Percentiles rank a stretch among this genome's conserved stretches.
Evolutionary conservation across 2,329 filamentous ascomycete species (phyloP).

Genomic region (Pestalotiopsis sp.): DNA sequence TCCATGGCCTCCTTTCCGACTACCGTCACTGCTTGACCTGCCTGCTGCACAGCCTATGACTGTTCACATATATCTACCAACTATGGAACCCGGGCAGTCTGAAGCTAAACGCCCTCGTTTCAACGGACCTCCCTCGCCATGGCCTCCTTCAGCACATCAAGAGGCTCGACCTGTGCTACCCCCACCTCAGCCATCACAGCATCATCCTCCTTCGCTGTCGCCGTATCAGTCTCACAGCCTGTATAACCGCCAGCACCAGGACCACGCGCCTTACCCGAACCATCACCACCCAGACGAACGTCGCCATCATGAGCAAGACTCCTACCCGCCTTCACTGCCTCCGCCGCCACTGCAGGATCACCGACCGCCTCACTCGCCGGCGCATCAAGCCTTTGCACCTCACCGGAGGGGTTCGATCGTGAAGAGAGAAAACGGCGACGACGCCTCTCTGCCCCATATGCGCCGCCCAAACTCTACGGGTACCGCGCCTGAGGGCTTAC

Average conservation of each 20-base stretch:
- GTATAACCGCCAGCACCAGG: slow-evolving; percentile 38
- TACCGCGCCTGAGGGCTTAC: slow-evolving; percentile 36
- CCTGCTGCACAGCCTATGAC: slow-evolving; percentile 28
- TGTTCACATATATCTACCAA: slow-evolving; percentile 45
- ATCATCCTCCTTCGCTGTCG: slow-evolving; percentile 38
- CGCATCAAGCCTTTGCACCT: slow-evolving; percentile 43
- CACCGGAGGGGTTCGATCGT: slow-evolving; percentile 56
- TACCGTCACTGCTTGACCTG: slow-evolving; percentile 36
- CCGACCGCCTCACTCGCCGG: slow-evolving; percentile 44
- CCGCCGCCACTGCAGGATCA: slow-evolving; percentile 37
- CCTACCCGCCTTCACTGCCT: slow-evolving; percentile 53
- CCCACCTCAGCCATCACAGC: slow-evolving; percentile 32
- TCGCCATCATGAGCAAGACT: slow-evolving; percentile 59
- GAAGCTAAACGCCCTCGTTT: slow-evolving; percentile 64
- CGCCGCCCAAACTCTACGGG: slow-evolving; percentile 57
- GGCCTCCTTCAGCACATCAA: slow-evolving; percentile 48
- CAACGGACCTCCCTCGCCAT: slow-evolving; percentile 49
- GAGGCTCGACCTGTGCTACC: slow-evolving; percentile 37
- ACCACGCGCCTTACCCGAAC: slow-evolving; percentile 41
- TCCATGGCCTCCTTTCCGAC: slow-evolving; percentile 38
- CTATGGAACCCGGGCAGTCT: slow-evolving; percentile 63
- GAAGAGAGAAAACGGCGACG: slow-evolving; percentile 58
- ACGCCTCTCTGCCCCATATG: slow-evolving; percentile 42
- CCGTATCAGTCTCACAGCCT: slow-evolving; percentile 30
- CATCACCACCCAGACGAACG: slow-evolving; percentile 54